Conservation (phyloP, 345 rosid species). For the Melaleuca alternifolia region DNA sequence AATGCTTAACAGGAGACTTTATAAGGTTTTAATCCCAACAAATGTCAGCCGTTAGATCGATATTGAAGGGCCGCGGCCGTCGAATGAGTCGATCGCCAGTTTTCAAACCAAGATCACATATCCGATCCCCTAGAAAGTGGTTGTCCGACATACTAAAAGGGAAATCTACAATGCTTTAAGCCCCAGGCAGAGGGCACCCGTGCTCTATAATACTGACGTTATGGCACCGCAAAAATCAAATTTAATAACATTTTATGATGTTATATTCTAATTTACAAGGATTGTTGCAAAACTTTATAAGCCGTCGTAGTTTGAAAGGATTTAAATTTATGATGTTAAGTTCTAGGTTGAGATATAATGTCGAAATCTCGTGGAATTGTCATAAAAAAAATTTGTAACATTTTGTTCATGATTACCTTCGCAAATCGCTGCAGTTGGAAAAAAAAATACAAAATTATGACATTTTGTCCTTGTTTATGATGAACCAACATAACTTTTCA, state of each 20-base stretch:
- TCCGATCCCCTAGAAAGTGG: background rate
- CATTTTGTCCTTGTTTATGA: background rate
- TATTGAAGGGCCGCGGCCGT: background rate
- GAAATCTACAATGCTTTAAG: background rate
- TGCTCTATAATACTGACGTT: background rate
- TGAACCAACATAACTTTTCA: no score
- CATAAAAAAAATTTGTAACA: background rate
- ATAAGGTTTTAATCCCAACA: background rate
- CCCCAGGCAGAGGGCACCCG: background rate
- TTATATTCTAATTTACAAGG: background rate
- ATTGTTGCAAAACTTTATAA: background rate
- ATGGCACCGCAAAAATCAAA: background rate
- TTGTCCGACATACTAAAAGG: background rate
- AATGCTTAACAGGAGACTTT: background rate
- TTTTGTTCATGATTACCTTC: background rate
- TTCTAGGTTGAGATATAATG: background rate
- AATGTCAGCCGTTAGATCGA: background rate
- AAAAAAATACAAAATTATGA: background rate
- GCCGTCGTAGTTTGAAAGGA: background rate
- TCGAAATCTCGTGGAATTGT: background rate
- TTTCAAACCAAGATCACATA: background rate
- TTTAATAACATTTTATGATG: background rate
- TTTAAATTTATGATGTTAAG: background rate
- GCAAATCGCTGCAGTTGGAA: background rate
- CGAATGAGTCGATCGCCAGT: fast-evolving